A percentile compares a stretch with the other conserved stretches of the same genome.
Evolutionary conservation across 441 rosid species (phyloP).

Genomic region (Pelargonium myrrhifolium): DNA sequence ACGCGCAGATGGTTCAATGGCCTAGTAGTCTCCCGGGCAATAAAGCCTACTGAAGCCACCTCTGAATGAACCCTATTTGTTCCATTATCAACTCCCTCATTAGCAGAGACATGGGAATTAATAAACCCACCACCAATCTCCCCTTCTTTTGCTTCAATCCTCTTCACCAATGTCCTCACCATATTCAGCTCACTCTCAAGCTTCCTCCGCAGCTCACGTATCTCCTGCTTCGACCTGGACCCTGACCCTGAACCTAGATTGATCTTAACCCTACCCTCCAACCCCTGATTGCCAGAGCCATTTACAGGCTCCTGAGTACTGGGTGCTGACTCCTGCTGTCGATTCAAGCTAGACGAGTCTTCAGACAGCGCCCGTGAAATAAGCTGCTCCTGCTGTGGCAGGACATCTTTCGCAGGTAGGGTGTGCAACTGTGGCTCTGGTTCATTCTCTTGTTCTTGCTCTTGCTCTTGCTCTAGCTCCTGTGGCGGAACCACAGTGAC

Average conservation of each 20-base stretch:
- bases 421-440: constrained; percentile 24
- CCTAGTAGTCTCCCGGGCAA: constrained; percentile 49
- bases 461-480: not conserved
- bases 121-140: constrained; percentile 37
- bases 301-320: constrained; percentile 31
- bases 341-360: constrained; percentile 31
- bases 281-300: constrained; percentile 34
- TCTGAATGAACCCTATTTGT: constrained; percentile 52
- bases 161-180: constrained; percentile 73
- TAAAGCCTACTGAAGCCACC: constrained; percentile 40
- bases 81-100: constrained; percentile 43
- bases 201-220: constrained; percentile 59
- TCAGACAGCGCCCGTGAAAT: constrained; percentile 31
- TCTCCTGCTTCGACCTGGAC: constrained; percentile 49
- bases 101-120: constrained; percentile 27
- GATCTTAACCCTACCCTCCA: constrained; percentile 41
- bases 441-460: not conserved
- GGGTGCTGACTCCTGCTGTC: constrained; percentile 21
- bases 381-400: constrained; percentile 23
- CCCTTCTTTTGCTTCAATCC: constrained; percentile 68
- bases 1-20: constrained; percentile 65
- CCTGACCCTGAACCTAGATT: constrained; percentile 27
- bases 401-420: constrained; percentile 21
- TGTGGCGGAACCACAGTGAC: not conserved
- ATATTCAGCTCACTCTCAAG: constrained; percentile 63